phyloP scores from a whole-genome alignment of 2,329 filamentous ascomycete species.

The Cladosporium colombiae region DNA sequence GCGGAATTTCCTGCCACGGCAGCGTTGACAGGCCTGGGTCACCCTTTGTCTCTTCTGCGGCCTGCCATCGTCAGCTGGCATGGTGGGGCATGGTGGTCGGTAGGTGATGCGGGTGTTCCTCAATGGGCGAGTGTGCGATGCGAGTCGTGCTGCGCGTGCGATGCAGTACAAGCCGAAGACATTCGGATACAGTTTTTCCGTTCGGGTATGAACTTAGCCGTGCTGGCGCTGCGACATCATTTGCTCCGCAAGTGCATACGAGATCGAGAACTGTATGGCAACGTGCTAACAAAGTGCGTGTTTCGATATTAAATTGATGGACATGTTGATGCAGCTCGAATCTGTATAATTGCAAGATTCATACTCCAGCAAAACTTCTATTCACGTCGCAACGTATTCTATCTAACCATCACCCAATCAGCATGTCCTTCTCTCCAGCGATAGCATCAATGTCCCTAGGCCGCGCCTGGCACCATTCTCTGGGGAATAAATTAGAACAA shows the following conservation, averaged over 20 bases:
- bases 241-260: not conserved
- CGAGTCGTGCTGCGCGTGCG: not conserved
- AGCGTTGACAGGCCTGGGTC: conserved; percentile 1
- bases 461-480: conserved; percentile 67
- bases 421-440: conserved; percentile 55
- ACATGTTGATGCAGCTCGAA: not conserved
- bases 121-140: not conserved
- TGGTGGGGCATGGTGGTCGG: not conserved
- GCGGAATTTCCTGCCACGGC: not conserved
- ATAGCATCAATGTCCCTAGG: conserved; percentile 79
- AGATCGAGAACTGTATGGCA: not conserved
- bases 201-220: not conserved
- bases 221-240: not conserved
- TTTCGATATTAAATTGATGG: too few species aligned
- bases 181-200: not conserved
- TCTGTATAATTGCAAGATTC: not conserved
- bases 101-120: not conserved
- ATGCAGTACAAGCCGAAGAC: not conserved
- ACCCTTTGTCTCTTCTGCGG: conserved; percentile 3
- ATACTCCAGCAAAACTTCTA: not conserved
- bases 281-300: not conserved
- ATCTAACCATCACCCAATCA: not conserved
- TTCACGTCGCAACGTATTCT: too few species aligned
- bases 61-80: not conserved
- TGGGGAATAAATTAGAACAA: conserved; percentile 67